Evolutionary conservation across 2,329 filamentous ascomycete species (phyloP).

Genomic region (Tolypocladium album): DNA sequence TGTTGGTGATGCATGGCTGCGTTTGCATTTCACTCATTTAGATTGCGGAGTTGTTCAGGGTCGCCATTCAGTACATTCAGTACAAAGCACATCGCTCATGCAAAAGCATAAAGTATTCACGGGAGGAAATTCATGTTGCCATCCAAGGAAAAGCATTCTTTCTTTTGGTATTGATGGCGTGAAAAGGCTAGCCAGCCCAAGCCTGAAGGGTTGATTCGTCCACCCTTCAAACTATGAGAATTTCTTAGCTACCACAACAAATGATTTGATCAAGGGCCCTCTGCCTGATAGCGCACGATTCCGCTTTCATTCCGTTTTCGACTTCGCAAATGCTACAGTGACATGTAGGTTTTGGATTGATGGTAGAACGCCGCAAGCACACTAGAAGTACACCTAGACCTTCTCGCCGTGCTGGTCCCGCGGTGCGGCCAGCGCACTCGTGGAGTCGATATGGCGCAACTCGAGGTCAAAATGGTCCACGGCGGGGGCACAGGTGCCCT

Average conservation of each 20-base stretch:
- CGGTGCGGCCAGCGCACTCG: constrained; percentile 8
- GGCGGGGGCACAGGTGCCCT: constrained; percentile 3
- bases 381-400: constrained; percentile 11
- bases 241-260: background rate
- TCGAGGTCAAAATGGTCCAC: constrained; percentile 20
- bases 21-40: background rate
- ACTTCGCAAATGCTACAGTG: background rate
- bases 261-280: background rate
- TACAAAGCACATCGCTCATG: background rate
- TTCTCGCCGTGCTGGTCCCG: constrained; percentile 20
- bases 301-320: background rate
- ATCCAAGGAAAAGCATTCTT: background rate
- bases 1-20: background rate
- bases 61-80: background rate
- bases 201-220: background rate
- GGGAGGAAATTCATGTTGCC: background rate
- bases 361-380: background rate
- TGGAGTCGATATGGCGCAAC: constrained; percentile 17
- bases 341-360: background rate
- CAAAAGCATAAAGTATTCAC: background rate
- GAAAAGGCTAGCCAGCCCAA: too few species aligned
- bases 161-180: background rate
- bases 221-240: background rate
- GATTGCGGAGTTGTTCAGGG: background rate
- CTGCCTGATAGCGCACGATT: background rate